Evolutionary conservation across 2,329 filamentous ascomycete species (phyloP), one percentile per base, ranked within the genome.

Genomic region (Pseudomassariella vexata): DNA sequence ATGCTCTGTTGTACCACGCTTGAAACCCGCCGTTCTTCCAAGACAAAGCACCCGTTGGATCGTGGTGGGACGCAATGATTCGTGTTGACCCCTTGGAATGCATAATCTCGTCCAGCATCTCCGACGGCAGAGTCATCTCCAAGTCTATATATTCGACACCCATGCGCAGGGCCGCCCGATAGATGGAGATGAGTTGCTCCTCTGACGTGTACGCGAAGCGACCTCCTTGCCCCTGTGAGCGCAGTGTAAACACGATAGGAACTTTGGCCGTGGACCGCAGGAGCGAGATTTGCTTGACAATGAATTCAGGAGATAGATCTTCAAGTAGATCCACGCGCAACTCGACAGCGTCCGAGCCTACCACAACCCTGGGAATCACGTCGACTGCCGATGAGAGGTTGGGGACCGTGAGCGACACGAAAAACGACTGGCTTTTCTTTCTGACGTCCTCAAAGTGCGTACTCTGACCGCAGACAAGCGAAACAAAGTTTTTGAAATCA

Each of bases 1-100:
- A 65, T 11, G 90, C 90, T 50, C 79, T 79, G 60, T 95, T 95
- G 68, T 94, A 96, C 60, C 79, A 82, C 18, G 81, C 73, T 35
- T 92, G 79, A 90, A 92, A 98, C 0, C 85, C 86, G n/a, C 85
- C 87, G 46, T 94, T 89, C 42, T 71, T 79, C 92, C 92, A 98
- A 2, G 85, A 90, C 12, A 96, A 66, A 15, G 70, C 67, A 7
- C 82, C 82, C 35, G 73, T 63, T 0, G 88, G 85, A 54, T 98
- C 92, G 55, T 98, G 92, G 55, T 98, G 90, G 1, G 92, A 98
- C 7, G 90, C 88, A 47, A 98, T 94, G 51, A 98, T 85, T 40
- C 79, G 82, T 1, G 86, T 87, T 42, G 74, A 70, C 3, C 82
- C 80, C 55, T 85, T 75, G 5, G 59, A 58, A 34, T 81, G 75